Evolutionary conservation across 495 filamentous ascomycete species (phyloP), one percentile per base, ranked within the genome.

Genomic region (Penicillium goetzii): DNA sequence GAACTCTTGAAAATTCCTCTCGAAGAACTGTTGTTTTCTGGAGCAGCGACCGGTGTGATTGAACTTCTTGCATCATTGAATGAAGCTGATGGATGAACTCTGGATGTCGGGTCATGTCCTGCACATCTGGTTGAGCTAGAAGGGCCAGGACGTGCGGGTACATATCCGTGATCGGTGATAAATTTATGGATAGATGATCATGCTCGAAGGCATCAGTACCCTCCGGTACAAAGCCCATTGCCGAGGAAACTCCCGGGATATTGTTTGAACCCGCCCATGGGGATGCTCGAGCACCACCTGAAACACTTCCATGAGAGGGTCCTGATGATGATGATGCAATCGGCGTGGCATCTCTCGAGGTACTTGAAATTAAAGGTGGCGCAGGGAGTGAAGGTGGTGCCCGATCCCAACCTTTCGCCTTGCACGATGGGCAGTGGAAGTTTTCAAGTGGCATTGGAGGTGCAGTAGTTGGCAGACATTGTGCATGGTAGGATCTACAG

Each of bases 401-500:
- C 32, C 41, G 65, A 51, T 76, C 74, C 71, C 72, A 76, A 33
- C 51, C 52, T 9, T 70, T 67, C 17, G 36, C 43, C 28, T 43
- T 70, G 41, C 74, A 77, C 19, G 71, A 65, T 11, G 69, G 67
- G 25, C 72, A 77, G 55, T 69, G 47, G 54, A 75, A 75, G 7
- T 62, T 45, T 8, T 19, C 28, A n/a, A n/a, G 26, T 17, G 56
- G 26, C 3, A 23, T 21, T 36, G 17, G 26, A 7, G 34, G 38
- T 19, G 43, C 53, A 14, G 40, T 43, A 34, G 53, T 36, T 25
- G 64, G 23, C 25, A 78, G 50, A 43, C 76, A 78, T n/a, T 63
- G 58, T 43, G 56, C 55, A 58, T 78, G 76, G 56, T 76, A 76
- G 17, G 76, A 71, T 61, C 76, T 69, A 60, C 72, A 75, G 62